Base-by-base conservation (phyloP, 2,329 filamentous ascomycete species). In the Diaporthe vaccinii region DNA sequence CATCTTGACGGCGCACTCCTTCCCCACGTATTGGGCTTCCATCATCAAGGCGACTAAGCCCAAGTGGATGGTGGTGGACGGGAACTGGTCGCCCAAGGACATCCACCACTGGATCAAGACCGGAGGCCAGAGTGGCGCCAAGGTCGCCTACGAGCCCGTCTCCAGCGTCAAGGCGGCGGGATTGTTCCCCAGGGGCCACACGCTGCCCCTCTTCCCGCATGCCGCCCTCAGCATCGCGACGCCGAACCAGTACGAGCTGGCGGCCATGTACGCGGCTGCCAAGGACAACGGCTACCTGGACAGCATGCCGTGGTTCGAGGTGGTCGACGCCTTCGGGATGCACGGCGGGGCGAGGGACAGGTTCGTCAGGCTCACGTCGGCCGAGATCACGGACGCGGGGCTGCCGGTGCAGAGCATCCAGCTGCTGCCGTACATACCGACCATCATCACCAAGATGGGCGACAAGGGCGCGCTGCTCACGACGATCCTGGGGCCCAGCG, bases 131-230 rank as follows among this genome's bases (percentile, higher is more conserved):
- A 85, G 90, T 75, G 83, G 86, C 6, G 89, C 90, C 22, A 89
- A 87, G 28, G 89, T 96, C 8, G 93, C 94, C 17, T 98, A 96
- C 80, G 97, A 98, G 84, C 96, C 97, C 1, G 97, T 98, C 9
- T 98, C 95, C 1, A 91, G 90, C 1, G 91, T 91, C 75, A 99
- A 98, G 86, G 91, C 94, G 5, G 87, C 89, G 62, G 89, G 91
- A 12, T 86, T 96, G 8, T 97, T 97, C 84, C 84, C 84, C 49
- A 82, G 80, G 41, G 83, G 81, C 15, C 80, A 85, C 22, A 82
- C 84, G 25, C 82, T 90, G 34, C 82, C 84, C 17, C 84, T 89
- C 75, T 96, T 87, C 85, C 95, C 90, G 1, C 82, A 84, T 28
- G 84, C 93, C 12, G 87, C 89, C n/a, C 86, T 97, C 77, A 90